phyloP scores from a whole-genome alignment of 2,329 filamentous ascomycete species.

The Tothia fuscella region DNA sequence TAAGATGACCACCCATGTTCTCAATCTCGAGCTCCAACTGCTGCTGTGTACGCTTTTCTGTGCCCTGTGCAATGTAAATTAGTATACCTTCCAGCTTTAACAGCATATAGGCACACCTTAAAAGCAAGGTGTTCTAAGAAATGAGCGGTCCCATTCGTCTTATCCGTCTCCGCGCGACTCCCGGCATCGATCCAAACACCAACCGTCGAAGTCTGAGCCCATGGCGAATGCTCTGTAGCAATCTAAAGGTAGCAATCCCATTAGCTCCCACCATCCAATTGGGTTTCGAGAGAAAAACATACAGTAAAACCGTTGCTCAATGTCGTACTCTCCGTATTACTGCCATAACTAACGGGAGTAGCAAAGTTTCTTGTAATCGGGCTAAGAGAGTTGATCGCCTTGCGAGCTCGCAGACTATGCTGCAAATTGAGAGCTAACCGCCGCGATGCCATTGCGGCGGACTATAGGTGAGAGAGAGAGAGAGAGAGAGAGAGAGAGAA shows the following conservation, averaged over 20 bases:
- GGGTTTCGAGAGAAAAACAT: conserved; percentile 20
- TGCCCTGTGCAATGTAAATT: conserved; percentile 52
- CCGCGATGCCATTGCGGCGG: conserved; percentile 73
- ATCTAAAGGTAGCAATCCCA: conserved; percentile 55
- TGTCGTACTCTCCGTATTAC: conserved; percentile 90
- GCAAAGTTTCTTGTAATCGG: conserved; percentile 73
- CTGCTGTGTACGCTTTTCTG: conserved; percentile 84
- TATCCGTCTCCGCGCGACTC: conserved; percentile 92
- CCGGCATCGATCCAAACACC: conserved; percentile 99
- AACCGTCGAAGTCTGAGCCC: conserved; percentile 95
- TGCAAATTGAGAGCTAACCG: conserved; percentile 92
- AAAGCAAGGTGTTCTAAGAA: conserved; percentile 99
- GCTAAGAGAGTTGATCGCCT: conserved; percentile 64
- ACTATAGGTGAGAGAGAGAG: conserved; percentile 21
- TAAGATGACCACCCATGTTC: conserved; percentile 99
- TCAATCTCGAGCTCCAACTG: conserved; percentile 99
- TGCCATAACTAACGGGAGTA: conserved; percentile 55
- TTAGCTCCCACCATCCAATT: conserved; percentile 4
- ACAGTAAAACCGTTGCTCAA: conserved; percentile 97
- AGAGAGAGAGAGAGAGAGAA: conserved; percentile 18
- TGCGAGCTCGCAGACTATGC: conserved; percentile 77
- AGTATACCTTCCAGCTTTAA: conserved; percentile 18
- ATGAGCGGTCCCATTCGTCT: conserved; percentile 98
- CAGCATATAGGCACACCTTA: conserved; percentile 54
- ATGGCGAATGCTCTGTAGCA: conserved; percentile 94